Evolutionary conservation across 2,329 filamentous ascomycete species (phyloP).

Genomic region (Fusarium sp.): DNA sequence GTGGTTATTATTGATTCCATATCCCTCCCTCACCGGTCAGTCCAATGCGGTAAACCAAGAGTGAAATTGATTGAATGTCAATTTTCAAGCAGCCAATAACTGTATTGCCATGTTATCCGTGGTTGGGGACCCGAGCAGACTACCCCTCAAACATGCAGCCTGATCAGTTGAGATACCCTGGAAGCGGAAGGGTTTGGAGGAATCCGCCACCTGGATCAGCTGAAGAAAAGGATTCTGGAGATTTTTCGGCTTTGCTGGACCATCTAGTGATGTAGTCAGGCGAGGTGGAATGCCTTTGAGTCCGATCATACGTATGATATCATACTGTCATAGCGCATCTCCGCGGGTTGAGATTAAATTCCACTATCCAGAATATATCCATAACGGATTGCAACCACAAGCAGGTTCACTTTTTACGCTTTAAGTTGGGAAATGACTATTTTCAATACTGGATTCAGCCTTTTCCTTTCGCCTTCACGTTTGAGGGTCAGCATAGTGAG

Average conservation of each 20-base stretch:
- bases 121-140: not conserved
- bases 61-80: not conserved
- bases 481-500: too few species aligned
- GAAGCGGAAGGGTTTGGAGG: too few species aligned
- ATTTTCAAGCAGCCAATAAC: too few species aligned
- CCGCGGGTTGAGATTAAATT: not conserved
- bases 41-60: not conserved
- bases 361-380: not conserved
- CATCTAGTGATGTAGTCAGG: too few species aligned
- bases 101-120: rapidly evolving
- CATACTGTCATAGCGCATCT: not conserved
- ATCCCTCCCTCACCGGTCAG: not conserved
- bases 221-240: not conserved
- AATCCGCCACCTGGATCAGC: too few species aligned
- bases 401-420: too few species aligned
- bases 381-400: not conserved
- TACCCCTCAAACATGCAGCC: not conserved
- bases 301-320: conserved; percentile 2
- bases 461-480: too few species aligned
- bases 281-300: not conserved
- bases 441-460: too few species aligned
- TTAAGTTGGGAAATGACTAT: too few species aligned
- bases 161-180: too few species aligned
- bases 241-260: not conserved
- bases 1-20: not conserved